Base-by-base conservation (phyloP, 2,329 filamentous ascomycete species). In the Pseudonectria foliicola region DNA sequence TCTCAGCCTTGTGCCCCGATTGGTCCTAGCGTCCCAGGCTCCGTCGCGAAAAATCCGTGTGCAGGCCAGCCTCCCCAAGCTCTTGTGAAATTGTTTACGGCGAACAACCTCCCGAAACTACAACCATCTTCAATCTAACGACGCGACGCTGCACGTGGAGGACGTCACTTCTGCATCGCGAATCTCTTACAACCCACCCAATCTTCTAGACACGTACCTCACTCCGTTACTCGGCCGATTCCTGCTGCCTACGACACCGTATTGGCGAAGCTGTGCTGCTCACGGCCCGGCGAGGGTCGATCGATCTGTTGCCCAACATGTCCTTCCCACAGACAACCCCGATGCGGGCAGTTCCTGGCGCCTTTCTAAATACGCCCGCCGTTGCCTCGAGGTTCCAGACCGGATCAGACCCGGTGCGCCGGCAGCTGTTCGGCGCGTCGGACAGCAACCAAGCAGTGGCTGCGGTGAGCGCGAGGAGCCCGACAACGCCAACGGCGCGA, bases 351-450 rank as follows among this genome's bases (percentile, higher is more conserved):
- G 68, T 87, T 31, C 85, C 85, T 29, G 85, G 85, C 65, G 80
- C 80, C 52, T 90, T 81, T 55, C 63, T 87, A 53, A 77, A 82
- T 51, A 90, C 85, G 14, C 85, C 85, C 31, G 83, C 80, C 37
- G 67, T 73, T 25, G 59, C 64, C 35, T 69, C 70, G 33, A 67
- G 69, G 47, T 70, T 62, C 53, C 63, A 60, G 48, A 48, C 58
- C 34, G 57, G 52, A 25, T 48, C 59, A 43, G 69, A 76, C 48
- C 61, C 68, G 12, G 64, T 68, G 40, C 66, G 69, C 39, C 70
- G 73, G 43, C 67, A 69, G 37, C 62, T 77, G 33, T 80, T 77
- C 39, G 45, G 51, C 15, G 31, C 40, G 25, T 42, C 57, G 25
- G 59, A 62, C 13, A 44, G 35, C 32, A 45, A 39, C 34, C 49